A percentile compares a stretch with the other conserved stretches of the same genome.
These are phyloP conservation scores for Coemansia guatemalensis DNA, from an alignment of 192 early-diverging fungal genomes.

Conservation along the genomic window DNA sequence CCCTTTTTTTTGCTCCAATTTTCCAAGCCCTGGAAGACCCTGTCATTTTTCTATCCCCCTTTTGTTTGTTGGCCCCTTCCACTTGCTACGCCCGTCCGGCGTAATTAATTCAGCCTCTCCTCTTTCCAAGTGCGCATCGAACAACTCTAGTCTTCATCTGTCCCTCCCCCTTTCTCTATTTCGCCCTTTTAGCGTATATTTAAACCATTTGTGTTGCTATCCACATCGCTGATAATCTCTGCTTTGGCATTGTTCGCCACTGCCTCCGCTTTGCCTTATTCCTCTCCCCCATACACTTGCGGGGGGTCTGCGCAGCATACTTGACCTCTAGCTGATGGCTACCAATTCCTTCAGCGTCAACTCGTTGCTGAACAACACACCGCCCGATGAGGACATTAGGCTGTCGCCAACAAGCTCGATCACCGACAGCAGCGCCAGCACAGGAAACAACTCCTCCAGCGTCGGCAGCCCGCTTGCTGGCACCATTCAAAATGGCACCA, in stretches of 20 bases:
- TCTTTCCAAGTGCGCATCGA: neutral
- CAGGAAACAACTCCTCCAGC: constrained; percentile 2
- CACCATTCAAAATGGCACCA: neutral
- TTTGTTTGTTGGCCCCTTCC: constrained; percentile 7
- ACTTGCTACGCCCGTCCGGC: neutral
- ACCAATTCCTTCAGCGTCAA: constrained; percentile 33
- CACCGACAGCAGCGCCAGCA: constrained; percentile 11
- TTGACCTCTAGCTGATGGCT: neutral
- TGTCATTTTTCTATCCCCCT: constrained; percentile 10
- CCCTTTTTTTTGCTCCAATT: neutral
- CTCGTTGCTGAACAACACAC: constrained; percentile 32
- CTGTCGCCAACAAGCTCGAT: neutral
- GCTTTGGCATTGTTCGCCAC: too few relatives aligned
- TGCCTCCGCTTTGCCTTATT: neutral
- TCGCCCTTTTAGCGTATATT: neutral
- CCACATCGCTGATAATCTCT: too few relatives aligned
- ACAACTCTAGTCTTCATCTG: too few relatives aligned
- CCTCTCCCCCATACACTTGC: neutral
- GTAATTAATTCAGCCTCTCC: neutral
- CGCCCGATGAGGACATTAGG: neutral
- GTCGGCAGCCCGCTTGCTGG: constrained; percentile 6
- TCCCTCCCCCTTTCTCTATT: too few relatives aligned
- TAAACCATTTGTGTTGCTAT: too few relatives aligned
- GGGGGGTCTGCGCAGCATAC: neutral
- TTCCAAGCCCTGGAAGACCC: neutral